Percentiles rank a stretch among this genome's conserved stretches.
Evolutionary conservation across 169 alveolate genomes (phyloP).

Genomic region (Babesia bovis): DNA sequence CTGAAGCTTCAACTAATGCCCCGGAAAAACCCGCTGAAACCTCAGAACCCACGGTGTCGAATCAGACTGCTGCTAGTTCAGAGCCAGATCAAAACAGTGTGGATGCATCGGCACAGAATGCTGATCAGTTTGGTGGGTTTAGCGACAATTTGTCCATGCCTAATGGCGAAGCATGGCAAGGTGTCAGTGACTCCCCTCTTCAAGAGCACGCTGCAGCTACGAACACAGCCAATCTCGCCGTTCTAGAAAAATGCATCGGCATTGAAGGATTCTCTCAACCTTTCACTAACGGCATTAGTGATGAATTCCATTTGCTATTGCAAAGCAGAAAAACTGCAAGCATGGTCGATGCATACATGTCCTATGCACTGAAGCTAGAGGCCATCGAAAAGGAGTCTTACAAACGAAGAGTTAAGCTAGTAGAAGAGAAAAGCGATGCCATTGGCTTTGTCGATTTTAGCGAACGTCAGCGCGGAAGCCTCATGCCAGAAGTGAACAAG

Average conservation of each 20-base stretch:
- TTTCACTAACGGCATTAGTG: slow-evolving; percentile 37
- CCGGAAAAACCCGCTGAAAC: background rate
- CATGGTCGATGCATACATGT: slow-evolving; percentile 17
- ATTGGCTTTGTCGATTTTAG: slow-evolving; percentile 36
- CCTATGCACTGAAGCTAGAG: slow-evolving; percentile 24
- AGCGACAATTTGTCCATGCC: background rate
- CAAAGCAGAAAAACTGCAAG: slow-evolving; percentile 7
- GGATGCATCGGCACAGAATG: background rate
- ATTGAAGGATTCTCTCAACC: slow-evolving; percentile 31
- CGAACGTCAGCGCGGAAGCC: slow-evolving; percentile 18
- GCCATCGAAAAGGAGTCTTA: background rate
- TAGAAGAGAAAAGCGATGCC: slow-evolving; percentile 13
- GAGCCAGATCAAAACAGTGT: too few relatives aligned
- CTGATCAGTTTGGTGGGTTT: background rate
- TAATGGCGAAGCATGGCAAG: background rate
- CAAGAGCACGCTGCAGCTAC: slow-evolving; percentile 8
- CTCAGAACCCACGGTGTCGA: background rate
- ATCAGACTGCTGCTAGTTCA: too few relatives aligned
- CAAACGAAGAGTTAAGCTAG: slow-evolving; percentile 5
- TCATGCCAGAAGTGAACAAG: slow-evolving; percentile 30
- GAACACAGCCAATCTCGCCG: slow-evolving; percentile 25
- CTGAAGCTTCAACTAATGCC: background rate
- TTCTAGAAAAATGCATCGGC: slow-evolving; percentile 43
- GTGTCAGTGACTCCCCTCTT: background rate
- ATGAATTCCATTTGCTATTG: slow-evolving; percentile 13